Conservation (phyloP, 495 filamentous ascomycete species). For the Pyrenula aspistea region DNA sequence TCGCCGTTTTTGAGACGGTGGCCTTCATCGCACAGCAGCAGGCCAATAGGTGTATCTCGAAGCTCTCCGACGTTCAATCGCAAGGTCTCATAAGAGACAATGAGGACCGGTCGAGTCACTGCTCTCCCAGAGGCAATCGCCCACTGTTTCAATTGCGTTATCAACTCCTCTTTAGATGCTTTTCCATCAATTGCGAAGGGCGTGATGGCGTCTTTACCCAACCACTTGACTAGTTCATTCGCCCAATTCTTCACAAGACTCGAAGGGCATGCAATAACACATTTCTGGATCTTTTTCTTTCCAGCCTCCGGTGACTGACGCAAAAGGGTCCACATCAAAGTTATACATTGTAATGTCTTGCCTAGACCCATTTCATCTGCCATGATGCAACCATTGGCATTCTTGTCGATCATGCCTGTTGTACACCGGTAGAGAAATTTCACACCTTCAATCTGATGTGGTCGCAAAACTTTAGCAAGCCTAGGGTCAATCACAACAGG, state of each 20-base stretch:
- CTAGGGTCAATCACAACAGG: constrained; percentile 94
- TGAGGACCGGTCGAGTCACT: constrained; percentile 94
- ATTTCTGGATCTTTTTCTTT: constrained; percentile 89
- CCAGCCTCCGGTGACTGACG: constrained; percentile 94
- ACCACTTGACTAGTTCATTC: constrained; percentile 91
- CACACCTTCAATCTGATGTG: constrained; percentile 97
- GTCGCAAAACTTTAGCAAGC: constrained; percentile 81
- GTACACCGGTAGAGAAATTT: constrained; percentile 95
- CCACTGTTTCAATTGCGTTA: constrained; percentile 85
- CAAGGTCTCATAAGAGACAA: constrained; percentile 95
- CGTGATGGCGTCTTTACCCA: constrained; percentile 78
- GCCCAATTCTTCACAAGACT: constrained; percentile 97
- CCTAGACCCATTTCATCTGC: constrained; percentile 98
- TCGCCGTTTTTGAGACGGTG: constrained; percentile 98
- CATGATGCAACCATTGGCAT: constrained; percentile 98
- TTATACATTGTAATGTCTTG: constrained; percentile 82
- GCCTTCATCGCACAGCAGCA: constrained; percentile 96
- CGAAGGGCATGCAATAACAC: constrained; percentile 95
- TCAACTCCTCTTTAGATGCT: constrained; percentile 86
- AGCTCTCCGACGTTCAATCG: constrained; percentile 84
- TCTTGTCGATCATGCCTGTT: constrained; percentile 85
- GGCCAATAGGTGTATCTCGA: constrained; percentile 72
- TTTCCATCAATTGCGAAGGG: constrained; percentile 98
- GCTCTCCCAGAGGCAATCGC: constrained; percentile 76
- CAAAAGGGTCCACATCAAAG: constrained; percentile 88